phyloP scores from a whole-genome alignment of 352 stramenopile genomes.

The Globisporangium takayamanum region DNA sequence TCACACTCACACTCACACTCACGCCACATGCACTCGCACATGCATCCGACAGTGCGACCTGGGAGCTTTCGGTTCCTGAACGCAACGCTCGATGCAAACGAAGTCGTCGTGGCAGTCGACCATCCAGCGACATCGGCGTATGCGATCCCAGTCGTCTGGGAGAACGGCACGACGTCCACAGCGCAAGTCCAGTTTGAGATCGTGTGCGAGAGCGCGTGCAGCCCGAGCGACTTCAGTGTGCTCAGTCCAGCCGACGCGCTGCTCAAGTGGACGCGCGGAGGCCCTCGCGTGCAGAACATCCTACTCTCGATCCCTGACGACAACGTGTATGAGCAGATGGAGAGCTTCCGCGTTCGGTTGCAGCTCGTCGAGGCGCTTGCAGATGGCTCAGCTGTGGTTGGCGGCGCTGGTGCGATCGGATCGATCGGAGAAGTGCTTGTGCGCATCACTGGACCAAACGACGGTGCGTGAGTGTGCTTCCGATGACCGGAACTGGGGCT shows the following conservation, averaged over 20 bases:
- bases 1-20: background rate
- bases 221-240: slow-evolving; percentile 33
- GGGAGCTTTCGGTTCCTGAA: slow-evolving; percentile 51
- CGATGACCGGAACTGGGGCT: no score
- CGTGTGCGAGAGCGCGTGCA: slow-evolving; percentile 36
- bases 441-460: slow-evolving; percentile 53
- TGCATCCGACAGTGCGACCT: slow-evolving; percentile 25
- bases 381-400: slow-evolving; percentile 1
- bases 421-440: slow-evolving; percentile 36
- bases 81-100: slow-evolving; percentile 21
- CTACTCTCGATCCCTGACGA: slow-evolving; percentile 36
- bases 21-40: background rate
- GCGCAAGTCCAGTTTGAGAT: slow-evolving; percentile 41
- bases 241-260: slow-evolving; percentile 21
- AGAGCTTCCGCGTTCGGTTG: slow-evolving; percentile 46
- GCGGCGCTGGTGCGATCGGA: slow-evolving; percentile 30
- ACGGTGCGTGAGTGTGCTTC: slow-evolving; percentile 15
- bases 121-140: slow-evolving; percentile 5
- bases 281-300: slow-evolving; percentile 34
- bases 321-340: slow-evolving; percentile 37
- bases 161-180: slow-evolving; percentile 39
- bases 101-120: slow-evolving; percentile 15
- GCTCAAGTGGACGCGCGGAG: slow-evolving; percentile 38
- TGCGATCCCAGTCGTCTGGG: slow-evolving; percentile 52
- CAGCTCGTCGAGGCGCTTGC: slow-evolving; percentile 19